Conservation (phyloP, 2,329 filamentous ascomycete species). For the Ustulina deusta region DNA sequence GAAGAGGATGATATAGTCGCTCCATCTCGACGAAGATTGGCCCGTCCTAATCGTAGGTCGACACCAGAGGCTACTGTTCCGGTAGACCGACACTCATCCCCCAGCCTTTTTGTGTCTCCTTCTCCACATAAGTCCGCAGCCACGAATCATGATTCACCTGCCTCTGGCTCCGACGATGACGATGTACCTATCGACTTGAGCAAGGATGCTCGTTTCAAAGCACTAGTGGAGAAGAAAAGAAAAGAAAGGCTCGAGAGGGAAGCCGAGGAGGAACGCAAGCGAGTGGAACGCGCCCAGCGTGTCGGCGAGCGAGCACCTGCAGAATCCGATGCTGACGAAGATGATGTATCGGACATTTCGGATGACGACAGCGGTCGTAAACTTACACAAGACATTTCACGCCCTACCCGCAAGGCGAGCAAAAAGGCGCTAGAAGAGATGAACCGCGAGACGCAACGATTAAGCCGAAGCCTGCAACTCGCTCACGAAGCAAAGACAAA, state of each 20-base stretch:
- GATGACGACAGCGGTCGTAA: constrained; percentile 73
- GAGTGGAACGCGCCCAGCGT: constrained; percentile 58
- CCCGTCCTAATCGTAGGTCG: constrained; percentile 42
- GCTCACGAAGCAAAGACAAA: constrained; percentile 89
- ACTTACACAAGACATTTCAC: constrained; percentile 74
- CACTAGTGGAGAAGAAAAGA: constrained; percentile 79
- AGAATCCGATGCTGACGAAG: constrained; percentile 64
- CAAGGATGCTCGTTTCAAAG: constrained; percentile 73
- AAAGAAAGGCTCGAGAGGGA: constrained; percentile 77
- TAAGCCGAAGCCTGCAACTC: constrained; percentile 90
- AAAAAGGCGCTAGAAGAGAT: constrained; percentile 97
- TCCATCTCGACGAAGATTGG: constrained; percentile 44
- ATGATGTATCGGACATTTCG: constrained; percentile 67
- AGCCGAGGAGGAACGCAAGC: constrained; percentile 65
- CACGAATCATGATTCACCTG: constrained; percentile 43
- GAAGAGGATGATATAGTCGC: constrained; percentile 46
- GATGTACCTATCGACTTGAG: constrained; percentile 58
- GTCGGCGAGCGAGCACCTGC: constrained; percentile 55
- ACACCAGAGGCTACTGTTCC: constrained; percentile 48
- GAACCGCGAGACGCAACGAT: constrained; percentile 91
- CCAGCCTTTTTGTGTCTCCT: constrained; percentile 70
- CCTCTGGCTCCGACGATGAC: constrained; percentile 56
- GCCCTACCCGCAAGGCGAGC: constrained; percentile 85
- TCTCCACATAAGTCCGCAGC: constrained; percentile 50
- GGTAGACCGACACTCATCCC: constrained; percentile 55